Base-by-base conservation (phyloP, 2,329 filamentous ascomycete species). In the Ophiocordyceps sinensis region DNA sequence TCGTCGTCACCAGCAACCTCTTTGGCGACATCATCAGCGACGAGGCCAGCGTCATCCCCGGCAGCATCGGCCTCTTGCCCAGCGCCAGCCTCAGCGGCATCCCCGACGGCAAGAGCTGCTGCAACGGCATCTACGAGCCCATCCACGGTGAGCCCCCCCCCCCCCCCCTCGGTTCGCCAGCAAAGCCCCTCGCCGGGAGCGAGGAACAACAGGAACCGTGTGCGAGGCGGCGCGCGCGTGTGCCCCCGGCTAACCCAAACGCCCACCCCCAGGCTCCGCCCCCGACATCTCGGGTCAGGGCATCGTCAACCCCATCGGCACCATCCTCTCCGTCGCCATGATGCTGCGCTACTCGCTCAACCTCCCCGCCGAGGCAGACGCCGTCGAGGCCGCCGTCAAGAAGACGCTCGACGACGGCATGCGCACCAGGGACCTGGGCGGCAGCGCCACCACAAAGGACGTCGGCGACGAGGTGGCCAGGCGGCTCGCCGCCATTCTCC, bases 1-100 rank as follows among this genome's bases (percentile, higher is more conserved):
- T 96, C 30, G 76, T 96, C 37, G 79, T 96, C 48, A 94, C 88
- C 12, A 88, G 82, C 69, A 98, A 96, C 63, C 60, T 96, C 51
- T 94, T 94, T 59, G 91, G 89, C 47, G 89, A 96, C 62, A 96
- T 96, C 58, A 87, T 98, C 57, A 85, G 77, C 57, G 89, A 96
- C 58, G 89, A 96, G 71, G 88, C 89, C 5, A 88, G 82, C 53
- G 88, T 94, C 39, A 96, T 96, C 52, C 86, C 89, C 3, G 89
- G 89, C 14, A 87, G 80, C 53, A 77, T 96, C 51, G 89, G 91
- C 28, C 68, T 96, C 49, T 67, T 94, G 51, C 89, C 89, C 23
- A 89, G 82, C 59, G 89, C 89, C 12, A 91, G 82, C 62, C 67
- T 96, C 58, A 83, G 80, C 49, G 85, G 84, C 34, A 78, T 94